Percentiles rank a stretch among this genome's conserved stretches.
Conservation (phyloP, 2,329 filamentous ascomycete species). For the Hypoxylon sp. region DNA sequence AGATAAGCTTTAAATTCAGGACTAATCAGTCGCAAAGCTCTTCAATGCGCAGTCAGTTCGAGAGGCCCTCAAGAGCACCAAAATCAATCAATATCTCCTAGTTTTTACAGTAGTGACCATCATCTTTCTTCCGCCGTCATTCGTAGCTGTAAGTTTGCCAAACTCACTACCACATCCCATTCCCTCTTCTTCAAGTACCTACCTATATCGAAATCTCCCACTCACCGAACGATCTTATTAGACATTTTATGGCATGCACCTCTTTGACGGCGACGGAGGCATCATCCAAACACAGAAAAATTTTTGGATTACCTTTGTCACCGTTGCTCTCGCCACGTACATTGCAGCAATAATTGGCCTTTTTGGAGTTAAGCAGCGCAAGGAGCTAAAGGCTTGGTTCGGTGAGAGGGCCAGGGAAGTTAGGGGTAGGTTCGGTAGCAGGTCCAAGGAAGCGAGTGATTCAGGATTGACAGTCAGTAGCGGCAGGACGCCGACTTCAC, state of each 20-base stretch:
- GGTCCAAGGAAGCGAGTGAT: background rate
- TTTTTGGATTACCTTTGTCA: background rate
- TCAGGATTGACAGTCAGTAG: background rate
- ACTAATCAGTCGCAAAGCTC: background rate
- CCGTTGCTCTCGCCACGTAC: background rate
- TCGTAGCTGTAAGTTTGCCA: background rate
- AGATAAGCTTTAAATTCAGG: background rate
- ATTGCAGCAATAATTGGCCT: background rate
- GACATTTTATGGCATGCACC: conserved; percentile 2
- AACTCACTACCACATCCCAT: background rate
- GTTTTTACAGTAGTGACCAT: background rate
- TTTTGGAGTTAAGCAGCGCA: background rate
- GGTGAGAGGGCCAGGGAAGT: background rate
- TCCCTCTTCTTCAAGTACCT: background rate
- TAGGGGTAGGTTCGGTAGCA: background rate
- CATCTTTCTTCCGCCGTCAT: background rate
- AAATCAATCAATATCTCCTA: background rate
- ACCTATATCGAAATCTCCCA: background rate
- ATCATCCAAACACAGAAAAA: background rate
- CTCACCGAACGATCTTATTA: background rate
- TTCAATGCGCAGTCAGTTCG: background rate
- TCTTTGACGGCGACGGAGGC: background rate
- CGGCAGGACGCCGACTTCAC: background rate
- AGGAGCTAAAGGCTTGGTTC: background rate
- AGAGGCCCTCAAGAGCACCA: background rate